Evolutionary conservation across 495 filamentous ascomycete genomes (phyloP).

Genomic region (Acidiella bohemica): DNA sequence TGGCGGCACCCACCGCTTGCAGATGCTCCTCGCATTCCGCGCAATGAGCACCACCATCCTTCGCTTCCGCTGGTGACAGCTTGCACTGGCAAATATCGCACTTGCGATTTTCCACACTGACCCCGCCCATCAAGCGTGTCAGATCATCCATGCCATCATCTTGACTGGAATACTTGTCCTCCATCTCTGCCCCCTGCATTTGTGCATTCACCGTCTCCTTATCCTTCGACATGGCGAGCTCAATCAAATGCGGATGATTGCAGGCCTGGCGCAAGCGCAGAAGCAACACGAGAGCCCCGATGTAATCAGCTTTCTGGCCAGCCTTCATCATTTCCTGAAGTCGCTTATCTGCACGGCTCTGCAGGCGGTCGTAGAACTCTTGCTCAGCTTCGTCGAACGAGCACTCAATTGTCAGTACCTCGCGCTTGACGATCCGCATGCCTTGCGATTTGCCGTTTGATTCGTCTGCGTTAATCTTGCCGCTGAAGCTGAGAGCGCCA

Average conservation of each 20-base stretch:
- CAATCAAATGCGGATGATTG: conserved; percentile 81
- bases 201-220: conserved; percentile 54
- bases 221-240: conserved; percentile 70
- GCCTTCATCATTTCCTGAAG: conserved; percentile 90
- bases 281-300: conserved; percentile 73
- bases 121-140: conserved; percentile 68
- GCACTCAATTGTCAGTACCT: conserved; percentile 64
- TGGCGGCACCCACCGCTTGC: conserved; percentile 29
- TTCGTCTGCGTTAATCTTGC: conserved; percentile 40
- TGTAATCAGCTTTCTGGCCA: conserved; percentile 57
- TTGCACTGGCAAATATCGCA: conserved; percentile 80
- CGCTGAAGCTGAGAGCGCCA: conserved; percentile 58
- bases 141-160: conserved; percentile 63
- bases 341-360: conserved; percentile 69
- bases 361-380: conserved; percentile 72
- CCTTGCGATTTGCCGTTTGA: conserved; percentile 41
- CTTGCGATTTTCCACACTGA: conserved; percentile 66
- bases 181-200: background rate
- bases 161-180: background rate
- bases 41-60: conserved; percentile 51
- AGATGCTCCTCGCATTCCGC: conserved; percentile 54
- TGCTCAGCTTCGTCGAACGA: conserved; percentile 70
- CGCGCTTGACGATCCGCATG: conserved; percentile 78
- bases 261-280: conserved; percentile 83
- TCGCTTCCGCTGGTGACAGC: conserved; percentile 45